Base-by-base conservation (phyloP, 805 yeast species). In the Candida jianshihensis region DNA sequence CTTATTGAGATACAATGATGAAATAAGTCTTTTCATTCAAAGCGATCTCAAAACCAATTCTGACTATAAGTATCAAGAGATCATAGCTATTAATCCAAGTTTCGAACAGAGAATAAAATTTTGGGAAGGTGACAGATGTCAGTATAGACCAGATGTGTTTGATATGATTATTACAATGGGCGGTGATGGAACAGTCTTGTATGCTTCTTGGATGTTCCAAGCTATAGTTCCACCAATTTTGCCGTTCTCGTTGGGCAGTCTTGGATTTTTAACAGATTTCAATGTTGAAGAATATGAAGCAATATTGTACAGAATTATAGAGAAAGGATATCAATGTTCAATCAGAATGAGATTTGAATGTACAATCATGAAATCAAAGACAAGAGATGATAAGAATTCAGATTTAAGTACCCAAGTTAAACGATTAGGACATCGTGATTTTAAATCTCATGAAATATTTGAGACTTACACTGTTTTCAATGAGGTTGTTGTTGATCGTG, bases 131-230 rank as follows among this genome's bases (percentile, higher is more conserved):
- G 56, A 52, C 34, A 39, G 42, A 31, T 52, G 57, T 18, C 22
- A 34, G 3, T 47, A 43, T 34, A 44, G 50, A 38, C 54, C 59
- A 2, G 70, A 68, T 30, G 36, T 54, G 19, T 69, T 67, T 46
- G 86, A 80, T 49, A 59, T 80, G 37, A 68, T 79, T 1, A 66
- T 80, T 16, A 75, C 85, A 1, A 57, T 79, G 20, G 87, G 87
- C 16, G 87, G 87, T 10, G 87, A 79, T 51, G 87, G 87, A 6
- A 79, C 87, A 0, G 81, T 78, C 28, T 53, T 79, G 19, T 71
- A 75, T 43, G 83, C 81, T 1, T 78, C 81, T 1, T 71, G 79
- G 37, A 53, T 76, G 20, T 80, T 79, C 49, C 76, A 71, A 55
- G 57, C 60, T 17, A 64, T 62, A 26, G 82, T 78, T 5, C 86